These are phyloP conservation scores for Pseudisothecium myosuroides DNA, from an alignment of 225 moss, liverwort and hornwort genomes.

Conservation along the genomic window DNA sequence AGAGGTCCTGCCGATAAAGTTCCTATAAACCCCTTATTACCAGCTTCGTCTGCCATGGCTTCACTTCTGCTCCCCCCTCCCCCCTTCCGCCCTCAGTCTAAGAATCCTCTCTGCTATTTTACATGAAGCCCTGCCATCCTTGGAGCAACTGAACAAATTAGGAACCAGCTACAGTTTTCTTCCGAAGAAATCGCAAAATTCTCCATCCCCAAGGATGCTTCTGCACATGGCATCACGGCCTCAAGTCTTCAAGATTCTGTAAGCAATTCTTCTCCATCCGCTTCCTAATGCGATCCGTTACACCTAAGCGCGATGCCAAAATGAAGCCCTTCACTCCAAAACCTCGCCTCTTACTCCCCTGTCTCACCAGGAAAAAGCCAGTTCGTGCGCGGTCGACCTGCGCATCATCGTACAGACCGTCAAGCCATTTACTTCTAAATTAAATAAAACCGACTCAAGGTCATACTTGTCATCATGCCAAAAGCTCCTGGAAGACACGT, in stretches of 20 bases:
- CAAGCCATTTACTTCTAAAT: not conserved
- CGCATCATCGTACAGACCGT: not conserved
- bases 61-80: not conserved
- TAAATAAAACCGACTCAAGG: not conserved
- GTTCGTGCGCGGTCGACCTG: not conserved
- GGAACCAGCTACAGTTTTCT: not conserved
- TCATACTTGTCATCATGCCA: not conserved
- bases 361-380: not conserved
- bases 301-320: not conserved
- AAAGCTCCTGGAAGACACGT: not conserved
- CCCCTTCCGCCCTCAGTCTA: not conserved
- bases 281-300: not conserved
- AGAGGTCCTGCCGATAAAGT: constrained; percentile 16
- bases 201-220: not conserved
- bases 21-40: not conserved
- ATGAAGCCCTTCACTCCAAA: not conserved
- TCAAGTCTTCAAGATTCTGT: not conserved
- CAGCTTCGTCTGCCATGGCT: constrained; percentile 25
- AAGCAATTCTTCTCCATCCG: not conserved
- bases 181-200: not conserved
- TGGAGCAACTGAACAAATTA: not conserved
- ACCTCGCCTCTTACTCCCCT: not conserved
- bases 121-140: not conserved
- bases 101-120: not conserved
- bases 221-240: not conserved